These are phyloP conservation scores for Botrytis paeoniae DNA, from an alignment of 2,329 filamentous ascomycete species.

Conservation along the genomic window DNA sequence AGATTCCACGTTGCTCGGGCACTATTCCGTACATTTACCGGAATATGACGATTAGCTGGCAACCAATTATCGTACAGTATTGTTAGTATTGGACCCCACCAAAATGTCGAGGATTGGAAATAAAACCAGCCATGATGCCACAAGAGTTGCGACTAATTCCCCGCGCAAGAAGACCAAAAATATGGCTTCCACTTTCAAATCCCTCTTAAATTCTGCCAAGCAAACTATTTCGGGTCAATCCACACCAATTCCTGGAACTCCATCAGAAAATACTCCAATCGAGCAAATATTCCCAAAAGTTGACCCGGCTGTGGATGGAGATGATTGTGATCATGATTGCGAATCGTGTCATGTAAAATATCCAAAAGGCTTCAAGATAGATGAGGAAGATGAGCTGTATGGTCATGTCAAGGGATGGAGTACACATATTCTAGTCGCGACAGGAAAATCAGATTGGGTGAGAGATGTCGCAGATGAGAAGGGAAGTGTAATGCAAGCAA, in stretches of 20 bases:
- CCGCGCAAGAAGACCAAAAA: slow-evolving; percentile 21
- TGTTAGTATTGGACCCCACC: background rate
- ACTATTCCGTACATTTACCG: background rate
- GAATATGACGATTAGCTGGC: background rate
- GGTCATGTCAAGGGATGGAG: slow-evolving; percentile 83
- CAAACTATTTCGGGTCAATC: slow-evolving; percentile 32
- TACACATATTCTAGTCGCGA: slow-evolving; percentile 87
- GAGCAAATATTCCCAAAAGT: slow-evolving; percentile 67
- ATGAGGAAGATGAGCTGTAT: slow-evolving; percentile 76
- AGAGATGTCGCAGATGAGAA: slow-evolving; percentile 84
- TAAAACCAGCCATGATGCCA: slow-evolving; percentile 14
- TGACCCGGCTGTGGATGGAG: slow-evolving; percentile 74
- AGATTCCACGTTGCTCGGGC: background rate
- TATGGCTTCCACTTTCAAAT: slow-evolving; percentile 34
- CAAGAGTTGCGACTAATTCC: background rate
- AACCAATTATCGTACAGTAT: background rate
- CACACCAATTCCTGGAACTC: slow-evolving; percentile 30
- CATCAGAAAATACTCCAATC: slow-evolving; percentile 27
- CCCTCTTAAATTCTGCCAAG: slow-evolving; percentile 30
- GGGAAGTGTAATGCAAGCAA: slow-evolving; percentile 77
- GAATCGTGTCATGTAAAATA: slow-evolving; percentile 74
- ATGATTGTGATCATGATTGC: slow-evolving; percentile 88
- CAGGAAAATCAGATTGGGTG: slow-evolving; percentile 95
- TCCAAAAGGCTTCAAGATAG: slow-evolving; percentile 68
- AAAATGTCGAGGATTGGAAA: slow-evolving; percentile 13